phyloP scores from a whole-genome alignment of 1,284 basidiomycete genomes.

The Coniophora puteana region DNA sequence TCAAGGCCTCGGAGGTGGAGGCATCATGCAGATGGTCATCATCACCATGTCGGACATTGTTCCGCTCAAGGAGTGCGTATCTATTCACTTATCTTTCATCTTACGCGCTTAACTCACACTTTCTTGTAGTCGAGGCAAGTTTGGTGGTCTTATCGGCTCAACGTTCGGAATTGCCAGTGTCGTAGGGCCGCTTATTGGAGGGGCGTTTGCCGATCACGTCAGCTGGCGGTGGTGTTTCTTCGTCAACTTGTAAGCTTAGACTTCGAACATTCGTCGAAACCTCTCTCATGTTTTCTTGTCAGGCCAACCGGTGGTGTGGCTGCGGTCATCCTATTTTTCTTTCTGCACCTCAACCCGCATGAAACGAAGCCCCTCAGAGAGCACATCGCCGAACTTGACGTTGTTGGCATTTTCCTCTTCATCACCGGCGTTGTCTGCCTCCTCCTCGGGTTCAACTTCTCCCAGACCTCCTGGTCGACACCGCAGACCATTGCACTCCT shows the following conservation, averaged over 20 bases:
- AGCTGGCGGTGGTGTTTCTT: conserved; percentile 31
- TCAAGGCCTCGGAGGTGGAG: conserved; percentile 52
- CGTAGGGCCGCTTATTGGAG: conserved; percentile 39
- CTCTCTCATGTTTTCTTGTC: conserved; percentile 1
- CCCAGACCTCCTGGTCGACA: conserved; percentile 25
- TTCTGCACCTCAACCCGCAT: conserved; percentile 31
- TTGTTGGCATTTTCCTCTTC: conserved; percentile 41
- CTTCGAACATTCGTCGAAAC: not conserved
- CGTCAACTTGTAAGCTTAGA: conserved; percentile 27
- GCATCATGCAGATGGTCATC: conserved; percentile 32
- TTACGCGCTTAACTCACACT: conserved; percentile 7
- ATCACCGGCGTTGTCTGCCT: conserved; percentile 45
- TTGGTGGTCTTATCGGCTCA: conserved; percentile 35
- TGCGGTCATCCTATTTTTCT: conserved; percentile 26
- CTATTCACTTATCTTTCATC: conserved; percentile 8
- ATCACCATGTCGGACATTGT: conserved; percentile 38
- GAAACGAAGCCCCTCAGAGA: conserved; percentile 27
- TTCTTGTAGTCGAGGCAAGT: conserved; percentile 32
- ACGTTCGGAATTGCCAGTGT: conserved; percentile 46
- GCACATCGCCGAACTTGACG: conserved; percentile 40
- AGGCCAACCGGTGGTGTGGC: conserved; percentile 44
- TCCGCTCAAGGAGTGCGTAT: conserved; percentile 25
- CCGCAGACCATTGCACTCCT: conserved; percentile 46
- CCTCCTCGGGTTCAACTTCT: conserved; percentile 34
- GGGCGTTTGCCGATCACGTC: conserved; percentile 36